phyloP scores from a whole-genome alignment of 108 stramenopile genomes.

The Skeletonema potamos region DNA sequence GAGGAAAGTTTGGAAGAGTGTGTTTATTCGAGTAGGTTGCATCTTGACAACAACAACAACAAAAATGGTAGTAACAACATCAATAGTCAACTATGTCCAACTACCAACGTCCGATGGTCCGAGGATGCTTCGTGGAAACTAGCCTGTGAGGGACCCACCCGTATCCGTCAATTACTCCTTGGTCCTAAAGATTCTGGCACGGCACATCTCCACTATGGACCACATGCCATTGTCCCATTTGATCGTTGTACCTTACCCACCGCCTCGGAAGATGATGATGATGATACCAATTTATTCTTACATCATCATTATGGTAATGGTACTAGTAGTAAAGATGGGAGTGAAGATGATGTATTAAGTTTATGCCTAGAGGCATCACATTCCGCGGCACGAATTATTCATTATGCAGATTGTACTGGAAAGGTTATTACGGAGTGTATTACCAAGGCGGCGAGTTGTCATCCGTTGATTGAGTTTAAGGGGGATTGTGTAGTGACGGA shows the following conservation, averaged over 20 bases:
- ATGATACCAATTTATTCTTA: no score
- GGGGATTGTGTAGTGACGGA: conserved; percentile 86
- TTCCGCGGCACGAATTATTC: conserved; percentile 88
- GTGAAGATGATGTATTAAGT: conserved; percentile 4
- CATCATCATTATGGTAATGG: no score
- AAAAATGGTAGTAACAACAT: neutral
- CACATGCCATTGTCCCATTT: conserved; percentile 57
- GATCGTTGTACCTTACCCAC: conserved; percentile 49
- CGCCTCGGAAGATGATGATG: conserved; percentile 24
- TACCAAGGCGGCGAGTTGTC: conserved; percentile 67
- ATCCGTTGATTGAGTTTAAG: conserved; percentile 85
- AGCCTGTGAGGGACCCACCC: conserved; percentile 82
- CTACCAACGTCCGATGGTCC: conserved; percentile 63
- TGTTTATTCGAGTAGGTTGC: neutral
- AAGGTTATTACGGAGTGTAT: conserved; percentile 87
- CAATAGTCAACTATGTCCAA: conserved; percentile 5
- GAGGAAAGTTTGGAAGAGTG: conserved; percentile 19
- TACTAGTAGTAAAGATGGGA: conserved; percentile 17
- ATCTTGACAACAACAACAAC: neutral
- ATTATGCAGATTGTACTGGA: conserved; percentile 91
- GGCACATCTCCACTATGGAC: conserved; percentile 7
- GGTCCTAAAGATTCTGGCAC: conserved; percentile 23
- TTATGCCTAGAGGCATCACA: conserved; percentile 85
- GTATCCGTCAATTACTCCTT: conserved; percentile 83
- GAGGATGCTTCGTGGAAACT: conserved; percentile 86